phyloP scores from a whole-genome alignment of 73 alveolate species.

The Symbiodinium pilosum region DNA sequence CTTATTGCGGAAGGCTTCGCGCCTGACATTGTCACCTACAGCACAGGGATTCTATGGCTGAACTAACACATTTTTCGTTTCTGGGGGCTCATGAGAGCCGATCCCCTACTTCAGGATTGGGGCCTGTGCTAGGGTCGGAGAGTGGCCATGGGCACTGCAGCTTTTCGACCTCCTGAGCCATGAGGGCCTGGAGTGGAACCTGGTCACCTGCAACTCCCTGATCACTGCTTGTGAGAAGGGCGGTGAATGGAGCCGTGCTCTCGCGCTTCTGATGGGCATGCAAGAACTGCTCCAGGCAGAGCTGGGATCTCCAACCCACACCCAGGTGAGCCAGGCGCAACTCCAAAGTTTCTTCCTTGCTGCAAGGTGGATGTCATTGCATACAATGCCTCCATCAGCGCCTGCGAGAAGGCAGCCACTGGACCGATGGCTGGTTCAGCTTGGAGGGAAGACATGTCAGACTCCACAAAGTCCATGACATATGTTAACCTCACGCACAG shows the following conservation, averaged over 20 bases:
- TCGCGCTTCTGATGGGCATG: too few relatives aligned
- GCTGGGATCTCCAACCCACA: too few relatives aligned
- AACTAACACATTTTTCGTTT: too few relatives aligned
- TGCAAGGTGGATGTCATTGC: not conserved
- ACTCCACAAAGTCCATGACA: too few relatives aligned
- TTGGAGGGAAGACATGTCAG: too few relatives aligned
- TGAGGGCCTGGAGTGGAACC: not conserved
- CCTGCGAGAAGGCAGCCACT: not conserved
- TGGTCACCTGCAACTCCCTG: conserved; percentile 8
- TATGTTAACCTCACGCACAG: too few relatives aligned
- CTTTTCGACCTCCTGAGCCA: not conserved
- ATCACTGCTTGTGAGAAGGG: conserved; percentile 1
- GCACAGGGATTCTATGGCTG: not conserved
- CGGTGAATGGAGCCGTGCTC: too few relatives aligned
- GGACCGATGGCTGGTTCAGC: too few relatives aligned
- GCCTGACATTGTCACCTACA: not conserved
- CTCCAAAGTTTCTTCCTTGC: not conserved
- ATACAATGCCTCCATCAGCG: not conserved
- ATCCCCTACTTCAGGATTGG: not conserved
- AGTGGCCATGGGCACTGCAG: not conserved
- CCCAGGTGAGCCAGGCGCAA: not conserved
- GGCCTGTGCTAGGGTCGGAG: not conserved
- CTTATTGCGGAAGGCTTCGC: not conserved
- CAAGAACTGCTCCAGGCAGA: too few relatives aligned
- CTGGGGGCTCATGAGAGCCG: too few relatives aligned